Conservation (phyloP, 1,284 basidiomycete genomes). For the Trichosporon asahii region DNA sequence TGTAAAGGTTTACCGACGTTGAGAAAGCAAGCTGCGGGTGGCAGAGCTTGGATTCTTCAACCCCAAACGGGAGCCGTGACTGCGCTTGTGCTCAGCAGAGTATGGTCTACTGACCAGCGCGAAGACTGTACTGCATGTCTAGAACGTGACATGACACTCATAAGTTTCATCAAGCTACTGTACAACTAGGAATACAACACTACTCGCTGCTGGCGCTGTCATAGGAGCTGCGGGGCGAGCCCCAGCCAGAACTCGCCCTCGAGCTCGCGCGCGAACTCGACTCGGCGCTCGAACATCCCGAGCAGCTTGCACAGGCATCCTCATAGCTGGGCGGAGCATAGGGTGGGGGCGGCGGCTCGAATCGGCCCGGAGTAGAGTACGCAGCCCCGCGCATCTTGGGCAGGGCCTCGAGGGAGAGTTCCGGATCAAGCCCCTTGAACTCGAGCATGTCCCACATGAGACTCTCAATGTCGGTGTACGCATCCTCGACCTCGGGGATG, state of each 20-base stretch:
- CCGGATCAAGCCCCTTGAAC: neutral
- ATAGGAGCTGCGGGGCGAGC: neutral
- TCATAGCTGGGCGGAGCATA: neutral
- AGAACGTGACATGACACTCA: too few relatives aligned
- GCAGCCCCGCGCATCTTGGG: neutral
- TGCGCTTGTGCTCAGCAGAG: too few relatives aligned
- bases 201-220: neutral
- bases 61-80: too few relatives aligned
- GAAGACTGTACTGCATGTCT: too few relatives aligned
- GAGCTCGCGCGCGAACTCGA: neutral
- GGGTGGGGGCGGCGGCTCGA: neutral
- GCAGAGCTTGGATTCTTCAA: too few relatives aligned
- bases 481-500: neutral
- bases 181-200: neutral
- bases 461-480: neutral
- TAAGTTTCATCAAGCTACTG: too few relatives aligned
- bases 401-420: neutral
- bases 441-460: conserved; percentile 4
- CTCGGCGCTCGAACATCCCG: neutral
- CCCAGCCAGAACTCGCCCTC: neutral
- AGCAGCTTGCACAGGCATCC: neutral
- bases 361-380: neutral
- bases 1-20: too few relatives aligned
- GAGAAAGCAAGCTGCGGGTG: too few relatives aligned
- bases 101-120: too few relatives aligned